Conservation (phyloP, 192 early-diverging fungal genomes). For the Rhizoclosmatium sp. region DNA sequence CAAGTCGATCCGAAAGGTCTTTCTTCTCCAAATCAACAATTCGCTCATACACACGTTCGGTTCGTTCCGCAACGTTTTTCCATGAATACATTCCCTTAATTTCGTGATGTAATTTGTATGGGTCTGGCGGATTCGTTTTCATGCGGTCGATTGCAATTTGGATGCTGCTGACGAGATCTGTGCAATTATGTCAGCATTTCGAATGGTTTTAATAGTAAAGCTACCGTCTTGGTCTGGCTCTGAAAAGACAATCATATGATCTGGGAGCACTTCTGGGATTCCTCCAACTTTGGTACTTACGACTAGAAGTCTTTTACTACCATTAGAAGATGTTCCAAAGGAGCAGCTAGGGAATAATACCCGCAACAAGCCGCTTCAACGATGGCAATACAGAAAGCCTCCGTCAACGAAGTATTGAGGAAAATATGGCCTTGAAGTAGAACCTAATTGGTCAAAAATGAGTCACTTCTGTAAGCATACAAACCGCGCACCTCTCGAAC, state of each 20-base stretch:
- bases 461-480: background rate
- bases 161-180: conserved; percentile 76
- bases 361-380: conserved; percentile 97
- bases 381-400: conserved; percentile 98
- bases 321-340: background rate
- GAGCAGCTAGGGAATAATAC: conserved; percentile 41
- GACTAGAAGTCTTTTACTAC: conserved; percentile 74
- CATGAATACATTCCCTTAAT: conserved; percentile 97
- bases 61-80: conserved; percentile 93
- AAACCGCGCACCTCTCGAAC: conserved; percentile 73
- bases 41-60: conserved; percentile 82
- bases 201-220: background rate
- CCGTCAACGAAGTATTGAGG: conserved; percentile 95
- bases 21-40: conserved; percentile 68
- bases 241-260: conserved; percentile 91
- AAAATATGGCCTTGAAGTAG: conserved; percentile 94
- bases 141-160: conserved; percentile 76
- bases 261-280: conserved; percentile 94
- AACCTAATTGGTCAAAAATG: conserved; percentile 37
- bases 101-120: conserved; percentile 75
- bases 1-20: conserved; percentile 79
- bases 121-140: conserved; percentile 42
- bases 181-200: conserved; percentile 15
- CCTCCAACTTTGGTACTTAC: conserved; percentile 97
- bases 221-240: conserved; percentile 84